phyloP scores from a whole-genome alignment of 2,329 filamentous ascomycete species.

The Teratosphaeria epicoccoides region DNA sequence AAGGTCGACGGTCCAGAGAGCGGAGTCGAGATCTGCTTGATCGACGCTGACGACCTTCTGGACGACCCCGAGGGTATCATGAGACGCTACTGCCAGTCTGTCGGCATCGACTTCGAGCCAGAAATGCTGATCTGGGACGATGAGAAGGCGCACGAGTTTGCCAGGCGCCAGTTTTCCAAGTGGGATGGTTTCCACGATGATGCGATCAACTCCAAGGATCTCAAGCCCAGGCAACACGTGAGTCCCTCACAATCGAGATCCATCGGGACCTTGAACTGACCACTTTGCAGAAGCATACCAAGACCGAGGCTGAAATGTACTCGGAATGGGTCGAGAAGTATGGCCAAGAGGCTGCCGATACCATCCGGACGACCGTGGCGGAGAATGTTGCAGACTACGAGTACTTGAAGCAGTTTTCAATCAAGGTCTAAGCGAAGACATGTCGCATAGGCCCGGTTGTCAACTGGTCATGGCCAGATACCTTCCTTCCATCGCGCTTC shows the following conservation, averaged over 20 bases:
- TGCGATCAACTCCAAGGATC: conserved; percentile 68
- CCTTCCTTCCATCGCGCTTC: neutral
- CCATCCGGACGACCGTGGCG: conserved; percentile 61
- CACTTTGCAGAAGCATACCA: conserved; percentile 42
- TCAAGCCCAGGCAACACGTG: conserved; percentile 59
- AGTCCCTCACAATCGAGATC: conserved; percentile 16
- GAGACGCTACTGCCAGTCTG: conserved; percentile 67
- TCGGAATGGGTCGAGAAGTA: conserved; percentile 64
- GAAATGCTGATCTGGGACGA: conserved; percentile 80
- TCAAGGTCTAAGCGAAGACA: conserved; percentile 32
- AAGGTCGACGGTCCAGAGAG: conserved; percentile 16
- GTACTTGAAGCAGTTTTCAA: conserved; percentile 67
- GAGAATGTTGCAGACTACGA: conserved; percentile 66
- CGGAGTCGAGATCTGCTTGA: conserved; percentile 56
- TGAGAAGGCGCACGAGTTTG: conserved; percentile 57
- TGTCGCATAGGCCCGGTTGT: neutral
- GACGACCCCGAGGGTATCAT: conserved; percentile 71
- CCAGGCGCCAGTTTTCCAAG: conserved; percentile 75
- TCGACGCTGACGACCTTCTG: conserved; percentile 90
- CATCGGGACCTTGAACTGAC: conserved; percentile 2
- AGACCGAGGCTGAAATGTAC: conserved; percentile 56
- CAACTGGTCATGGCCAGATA: neutral
- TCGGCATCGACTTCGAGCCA: conserved; percentile 63
- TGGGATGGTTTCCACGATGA: conserved; percentile 97
- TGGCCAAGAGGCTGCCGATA: conserved; percentile 57